Evolutionary conservation across 2,329 filamentous ascomycete genomes (phyloP).

Genomic region (Graphiopsis chlorocephala): DNA sequence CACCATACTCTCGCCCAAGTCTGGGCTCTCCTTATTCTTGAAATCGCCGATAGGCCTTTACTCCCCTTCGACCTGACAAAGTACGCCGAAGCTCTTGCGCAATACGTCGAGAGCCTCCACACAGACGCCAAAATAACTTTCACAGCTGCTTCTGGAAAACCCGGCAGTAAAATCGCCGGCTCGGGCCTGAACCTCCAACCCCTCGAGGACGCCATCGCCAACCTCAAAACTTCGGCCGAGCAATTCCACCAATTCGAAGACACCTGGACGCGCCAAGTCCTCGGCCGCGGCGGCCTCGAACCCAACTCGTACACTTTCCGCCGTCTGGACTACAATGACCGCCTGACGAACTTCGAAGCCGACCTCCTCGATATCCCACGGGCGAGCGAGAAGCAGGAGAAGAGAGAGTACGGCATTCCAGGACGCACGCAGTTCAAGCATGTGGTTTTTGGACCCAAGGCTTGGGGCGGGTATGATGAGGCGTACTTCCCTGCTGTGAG

Average conservation of each 20-base stretch:
- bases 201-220: slow-evolving; percentile 61
- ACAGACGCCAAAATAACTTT: slow-evolving; percentile 49
- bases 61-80: slow-evolving; percentile 75
- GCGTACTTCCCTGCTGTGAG: slow-evolving; percentile 79
- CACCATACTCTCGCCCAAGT: slow-evolving; percentile 78
- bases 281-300: slow-evolving; percentile 72
- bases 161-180: slow-evolving; percentile 1
- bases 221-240: slow-evolving; percentile 58
- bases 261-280: slow-evolving; percentile 70
- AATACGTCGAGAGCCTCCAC: slow-evolving; percentile 66
- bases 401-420: slow-evolving; percentile 52
- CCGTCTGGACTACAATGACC: slow-evolving; percentile 73
- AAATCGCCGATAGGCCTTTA: slow-evolving; percentile 77
- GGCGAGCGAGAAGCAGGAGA: slow-evolving; percentile 27
- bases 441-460: slow-evolving; percentile 79
- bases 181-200: slow-evolving; percentile 52
- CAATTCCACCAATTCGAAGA: slow-evolving; percentile 74
- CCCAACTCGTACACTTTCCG: slow-evolving; percentile 63
- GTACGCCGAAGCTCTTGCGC: slow-evolving; percentile 65
- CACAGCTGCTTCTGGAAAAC: slow-evolving; percentile 1
- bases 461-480: slow-evolving; percentile 68
- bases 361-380: slow-evolving; percentile 75
- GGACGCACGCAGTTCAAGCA: slow-evolving; percentile 93
- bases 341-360: slow-evolving; percentile 78
- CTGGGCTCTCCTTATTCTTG: slow-evolving; percentile 76